Evolutionary conservation across 1,284 basidiomycete species (phyloP).

Genomic region (Trametes versicolor): DNA sequence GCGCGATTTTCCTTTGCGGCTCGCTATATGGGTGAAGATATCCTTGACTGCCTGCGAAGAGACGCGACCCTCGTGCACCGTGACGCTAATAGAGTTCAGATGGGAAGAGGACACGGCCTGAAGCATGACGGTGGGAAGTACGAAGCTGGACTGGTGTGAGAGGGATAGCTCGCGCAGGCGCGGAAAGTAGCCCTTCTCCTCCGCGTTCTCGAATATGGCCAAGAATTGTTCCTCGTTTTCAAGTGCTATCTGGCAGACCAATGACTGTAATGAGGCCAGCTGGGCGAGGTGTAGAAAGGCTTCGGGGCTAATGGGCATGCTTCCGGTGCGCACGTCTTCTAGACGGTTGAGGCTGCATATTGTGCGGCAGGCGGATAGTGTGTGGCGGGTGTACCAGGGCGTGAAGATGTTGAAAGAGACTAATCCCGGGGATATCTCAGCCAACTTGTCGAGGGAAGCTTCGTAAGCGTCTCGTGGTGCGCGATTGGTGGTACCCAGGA

Average conservation of each 20-base stretch:
- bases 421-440: neutral
- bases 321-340: neutral
- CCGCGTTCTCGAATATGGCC: neutral
- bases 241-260: neutral
- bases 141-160: neutral
- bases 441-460: neutral
- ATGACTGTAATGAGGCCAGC: neutral
- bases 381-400: neutral
- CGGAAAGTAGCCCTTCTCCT: constrained; percentile 6
- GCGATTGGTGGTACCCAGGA: neutral
- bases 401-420: neutral
- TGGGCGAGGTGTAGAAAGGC: neutral
- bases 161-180: neutral
- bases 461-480: neutral
- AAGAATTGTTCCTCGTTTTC: neutral
- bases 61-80: neutral
- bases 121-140: neutral
- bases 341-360: neutral
- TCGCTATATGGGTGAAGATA: neutral
- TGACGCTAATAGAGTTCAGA: neutral
- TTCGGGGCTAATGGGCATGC: neutral
- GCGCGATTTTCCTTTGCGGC: neutral
- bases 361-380: neutral
- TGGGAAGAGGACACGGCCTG: neutral
- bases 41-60: neutral